Base-by-base conservation (phyloP, 2,329 filamentous ascomycete species). In the Meredithiella fracta region DNA sequence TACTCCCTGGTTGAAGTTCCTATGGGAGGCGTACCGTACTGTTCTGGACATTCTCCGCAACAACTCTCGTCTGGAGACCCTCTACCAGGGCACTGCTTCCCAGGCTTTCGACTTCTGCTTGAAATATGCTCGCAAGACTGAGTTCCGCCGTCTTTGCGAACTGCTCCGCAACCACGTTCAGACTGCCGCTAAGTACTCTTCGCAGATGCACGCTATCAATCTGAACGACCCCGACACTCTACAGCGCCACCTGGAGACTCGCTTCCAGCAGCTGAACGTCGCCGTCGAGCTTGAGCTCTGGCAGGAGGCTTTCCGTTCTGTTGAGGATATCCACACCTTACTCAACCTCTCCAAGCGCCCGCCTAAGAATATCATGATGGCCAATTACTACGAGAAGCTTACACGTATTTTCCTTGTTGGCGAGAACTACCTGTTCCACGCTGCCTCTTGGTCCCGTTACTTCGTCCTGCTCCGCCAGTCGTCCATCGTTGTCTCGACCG, bases 381-480 rank as follows among this genome's bases (percentile, higher is more conserved):
- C 92, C 72, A 98, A 97, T 76, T 98, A 98, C 78, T 98, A 97
- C 72, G 92, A 98, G 78, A 97, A 97, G 75, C 82, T 98, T 58
- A 96, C 92, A 42, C 83, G 90, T 61, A 98, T 98, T 69, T 98
- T 98, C 78, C 80, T 98, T 60, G 92, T 97, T 62, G 94, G 91
- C 69, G 92, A 97, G 73, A 98, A 98, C 77, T 97, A 97, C 69
- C 82, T 98, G 49, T 98, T 98, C 82, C 92, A 98, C 67, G 92
- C 92, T 63, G 92, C 92, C 55, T 89, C 92, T 60, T 98, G 89
- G 88, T 94, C 89, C 63, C 80, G 91, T 64, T 97, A 96, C 76
- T 97, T 95, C 77, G 94, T 89, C 67, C 82, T 98, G 34, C 83
- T 98, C 60, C 89, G 90, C 65, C 86, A 94, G 69, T 96, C 91